A percentile compares a stretch with the other conserved stretches of the same genome.
Conservation (phyloP, 108 stramenopile genomes). For the Nitzschia sp. region DNA sequence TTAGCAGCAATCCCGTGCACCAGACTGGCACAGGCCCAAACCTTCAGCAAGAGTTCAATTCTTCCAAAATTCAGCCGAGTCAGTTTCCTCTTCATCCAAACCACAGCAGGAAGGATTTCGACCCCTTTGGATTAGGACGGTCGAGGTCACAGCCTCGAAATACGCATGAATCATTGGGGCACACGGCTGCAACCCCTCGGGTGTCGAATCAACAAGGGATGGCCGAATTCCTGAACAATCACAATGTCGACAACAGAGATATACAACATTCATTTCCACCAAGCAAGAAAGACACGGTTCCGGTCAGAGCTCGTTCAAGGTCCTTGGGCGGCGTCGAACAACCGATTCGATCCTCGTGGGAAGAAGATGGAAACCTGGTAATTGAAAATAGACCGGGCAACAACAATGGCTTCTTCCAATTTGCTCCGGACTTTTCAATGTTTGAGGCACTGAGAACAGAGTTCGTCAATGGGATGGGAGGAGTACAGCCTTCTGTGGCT, state of each 20-base stretch:
- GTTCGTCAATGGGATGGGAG: neutral
- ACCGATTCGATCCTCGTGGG: too few species aligned
- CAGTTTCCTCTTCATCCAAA: neutral
- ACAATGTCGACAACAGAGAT: neutral
- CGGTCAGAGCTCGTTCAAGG: neutral
- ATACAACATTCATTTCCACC: neutral
- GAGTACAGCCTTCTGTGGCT: neutral
- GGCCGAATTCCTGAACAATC: neutral
- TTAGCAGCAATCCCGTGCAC: too few species aligned
- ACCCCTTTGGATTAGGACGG: neutral
- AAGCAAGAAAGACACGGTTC: neutral
- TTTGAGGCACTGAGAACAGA: neutral
- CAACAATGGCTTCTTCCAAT: neutral
- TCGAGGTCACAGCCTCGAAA: neutral
- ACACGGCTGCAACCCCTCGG: neutral
- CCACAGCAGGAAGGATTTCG: neutral
- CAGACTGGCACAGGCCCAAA: too few species aligned
- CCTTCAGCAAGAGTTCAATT: too few species aligned
- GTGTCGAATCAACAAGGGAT: neutral
- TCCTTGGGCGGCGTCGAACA: conserved; percentile 3
- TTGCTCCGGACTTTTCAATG: conserved; percentile 6
- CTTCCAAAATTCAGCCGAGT: too few species aligned
- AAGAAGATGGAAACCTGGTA: too few species aligned
- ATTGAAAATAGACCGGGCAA: too few species aligned
- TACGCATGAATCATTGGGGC: too few species aligned